Percentiles rank a stretch among this genome's conserved stretches.
Conservation (phyloP, 1,284 basidiomycete genomes). For the Pseudozyma pruni region DNA sequence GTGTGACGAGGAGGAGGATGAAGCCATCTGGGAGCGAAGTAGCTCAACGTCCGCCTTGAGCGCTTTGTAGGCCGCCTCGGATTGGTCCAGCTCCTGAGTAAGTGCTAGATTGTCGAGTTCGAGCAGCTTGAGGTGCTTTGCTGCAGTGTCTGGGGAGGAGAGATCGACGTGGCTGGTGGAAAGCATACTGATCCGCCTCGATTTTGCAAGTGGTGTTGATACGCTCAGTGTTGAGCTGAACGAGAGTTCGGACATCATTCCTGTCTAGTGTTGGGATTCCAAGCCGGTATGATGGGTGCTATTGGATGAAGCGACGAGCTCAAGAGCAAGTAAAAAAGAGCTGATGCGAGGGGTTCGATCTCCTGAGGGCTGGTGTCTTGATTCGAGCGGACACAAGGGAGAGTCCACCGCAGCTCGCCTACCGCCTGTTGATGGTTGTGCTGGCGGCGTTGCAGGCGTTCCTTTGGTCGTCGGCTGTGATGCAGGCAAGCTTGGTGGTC, state of each 20-base stretch:
- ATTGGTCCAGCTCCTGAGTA: slow-evolving; percentile 6
- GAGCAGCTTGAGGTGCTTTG: slow-evolving; percentile 7
- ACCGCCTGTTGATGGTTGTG: too few species aligned
- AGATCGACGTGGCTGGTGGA: slow-evolving; percentile 14
- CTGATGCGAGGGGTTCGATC: too few species aligned
- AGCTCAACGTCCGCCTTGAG: neutral
- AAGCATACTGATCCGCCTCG: slow-evolving; percentile 17
- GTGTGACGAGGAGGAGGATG: slow-evolving; percentile 6
- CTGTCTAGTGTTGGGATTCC: too few species aligned
- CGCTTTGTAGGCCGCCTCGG: neutral
- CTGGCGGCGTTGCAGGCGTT: too few species aligned
- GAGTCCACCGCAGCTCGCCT: too few species aligned
- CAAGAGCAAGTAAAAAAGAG: too few species aligned
- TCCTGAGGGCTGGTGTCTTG: too few species aligned
- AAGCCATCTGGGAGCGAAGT: neutral
- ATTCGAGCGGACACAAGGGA: too few species aligned
- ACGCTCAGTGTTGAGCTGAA: neutral
- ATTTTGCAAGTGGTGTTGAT: slow-evolving; percentile 8
- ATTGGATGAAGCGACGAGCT: too few species aligned
- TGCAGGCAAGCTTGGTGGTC: too few species aligned
- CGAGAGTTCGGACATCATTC: slow-evolving; percentile 25
- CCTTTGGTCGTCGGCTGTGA: too few species aligned
- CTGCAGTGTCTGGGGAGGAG: slow-evolving; percentile 8
- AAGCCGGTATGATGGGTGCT: too few species aligned
- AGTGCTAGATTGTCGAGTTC: slow-evolving; percentile 35